Evolutionary conservation across 768 basidiomycete species (phyloP).

Genomic region (Filobasidium floriforme): DNA sequence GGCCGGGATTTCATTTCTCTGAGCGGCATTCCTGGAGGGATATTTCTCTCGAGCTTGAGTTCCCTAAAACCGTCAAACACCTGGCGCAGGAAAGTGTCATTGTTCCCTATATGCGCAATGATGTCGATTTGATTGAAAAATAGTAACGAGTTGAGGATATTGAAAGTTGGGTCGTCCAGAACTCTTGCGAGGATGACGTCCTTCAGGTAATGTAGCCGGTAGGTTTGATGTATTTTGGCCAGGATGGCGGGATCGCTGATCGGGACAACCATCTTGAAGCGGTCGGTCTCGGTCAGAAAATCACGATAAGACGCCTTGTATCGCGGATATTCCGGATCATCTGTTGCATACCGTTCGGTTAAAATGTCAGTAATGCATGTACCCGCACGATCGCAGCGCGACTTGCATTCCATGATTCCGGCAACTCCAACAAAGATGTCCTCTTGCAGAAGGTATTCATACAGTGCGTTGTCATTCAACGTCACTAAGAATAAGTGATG

Average conservation of each 20-base stretch:
- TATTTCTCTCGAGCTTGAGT: conserved; percentile 2
- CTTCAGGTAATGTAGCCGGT: conserved; percentile 92
- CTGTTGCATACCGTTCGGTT: conserved; percentile 47
- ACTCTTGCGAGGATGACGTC: conserved; percentile 94
- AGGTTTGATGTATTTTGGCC: conserved; percentile 90
- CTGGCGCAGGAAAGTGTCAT: conserved; percentile 65
- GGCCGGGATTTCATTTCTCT: neutral
- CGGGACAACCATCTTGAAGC: conserved; percentile 79
- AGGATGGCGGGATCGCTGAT: conserved; percentile 69
- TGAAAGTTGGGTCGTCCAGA: conserved; percentile 93
- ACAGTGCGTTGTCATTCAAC: conserved; percentile 88
- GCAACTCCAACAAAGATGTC: conserved; percentile 86
- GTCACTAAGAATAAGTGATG: conserved; percentile 55
- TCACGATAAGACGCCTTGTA: conserved; percentile 96
- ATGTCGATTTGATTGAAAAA: conserved; percentile 99
- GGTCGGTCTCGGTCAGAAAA: conserved; percentile 72
- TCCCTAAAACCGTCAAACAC: conserved; percentile 53
- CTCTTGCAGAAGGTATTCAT: conserved; percentile 90
- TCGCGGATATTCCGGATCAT: conserved; percentile 93
- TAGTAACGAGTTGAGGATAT: conserved; percentile 91
- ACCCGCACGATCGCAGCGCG: conserved; percentile 3
- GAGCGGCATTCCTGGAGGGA: neutral
- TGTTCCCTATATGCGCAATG: conserved; percentile 75
- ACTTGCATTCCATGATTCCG: conserved; percentile 92
- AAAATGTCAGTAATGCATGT: neutral